Evolutionary conservation across 768 basidiomycete genomes (phyloP).

Genomic region (Kondoa malvinella): DNA sequence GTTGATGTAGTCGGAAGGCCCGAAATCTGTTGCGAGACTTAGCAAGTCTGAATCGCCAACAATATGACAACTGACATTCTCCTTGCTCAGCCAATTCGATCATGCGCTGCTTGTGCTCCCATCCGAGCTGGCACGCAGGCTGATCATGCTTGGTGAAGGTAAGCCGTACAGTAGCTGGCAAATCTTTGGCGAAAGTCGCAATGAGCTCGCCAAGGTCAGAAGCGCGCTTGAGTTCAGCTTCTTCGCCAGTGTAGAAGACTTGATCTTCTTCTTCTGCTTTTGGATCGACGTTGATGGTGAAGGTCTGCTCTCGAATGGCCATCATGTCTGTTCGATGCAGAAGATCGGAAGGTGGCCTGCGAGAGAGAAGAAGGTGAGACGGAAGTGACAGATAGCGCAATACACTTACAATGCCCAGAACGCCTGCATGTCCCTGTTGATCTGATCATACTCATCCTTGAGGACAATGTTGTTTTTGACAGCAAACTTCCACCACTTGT

Average conservation of each 20-base stretch:
- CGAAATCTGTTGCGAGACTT: conserved; percentile 18
- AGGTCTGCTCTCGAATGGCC: conserved; percentile 27
- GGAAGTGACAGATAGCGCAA: neutral
- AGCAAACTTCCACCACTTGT: conserved; percentile 54
- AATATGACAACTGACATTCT: conserved; percentile 22
- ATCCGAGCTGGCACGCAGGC: conserved; percentile 25
- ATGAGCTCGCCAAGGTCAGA: conserved; percentile 26
- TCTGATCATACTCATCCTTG: conserved; percentile 44
- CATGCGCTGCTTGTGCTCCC: conserved; percentile 24
- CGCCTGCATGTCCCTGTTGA: conserved; percentile 34
- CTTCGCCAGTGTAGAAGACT: conserved; percentile 20
- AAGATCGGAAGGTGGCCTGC: conserved; percentile 24
- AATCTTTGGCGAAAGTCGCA: conserved; percentile 17
- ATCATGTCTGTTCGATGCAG: conserved; percentile 24
- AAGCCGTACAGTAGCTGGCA: conserved; percentile 23
- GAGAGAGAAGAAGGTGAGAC: neutral
- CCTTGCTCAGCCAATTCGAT: conserved; percentile 22
- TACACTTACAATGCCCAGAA: conserved; percentile 17
- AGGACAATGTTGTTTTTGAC: conserved; percentile 38
- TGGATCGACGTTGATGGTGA: conserved; percentile 23
- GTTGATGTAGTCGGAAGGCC: conserved; percentile 21
- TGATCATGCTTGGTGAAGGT: conserved; percentile 28
- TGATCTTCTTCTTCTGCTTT: conserved; percentile 10
- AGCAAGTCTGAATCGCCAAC: neutral
- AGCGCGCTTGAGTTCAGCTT: conserved; percentile 23